Conservation (phyloP, 2,329 filamentous ascomycete genomes). For the Emmonsiellopsis sp. region DNA sequence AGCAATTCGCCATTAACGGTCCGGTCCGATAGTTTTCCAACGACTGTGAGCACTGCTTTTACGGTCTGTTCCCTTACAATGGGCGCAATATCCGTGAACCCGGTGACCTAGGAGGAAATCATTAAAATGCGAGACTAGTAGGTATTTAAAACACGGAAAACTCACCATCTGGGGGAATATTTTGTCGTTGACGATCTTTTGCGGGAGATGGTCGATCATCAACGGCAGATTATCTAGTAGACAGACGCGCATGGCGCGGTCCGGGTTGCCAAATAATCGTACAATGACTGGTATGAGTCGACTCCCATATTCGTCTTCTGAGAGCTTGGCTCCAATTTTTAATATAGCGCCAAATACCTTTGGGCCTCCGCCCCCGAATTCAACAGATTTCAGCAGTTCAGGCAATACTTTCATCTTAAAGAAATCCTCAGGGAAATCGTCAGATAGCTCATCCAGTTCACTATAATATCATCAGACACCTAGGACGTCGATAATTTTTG, state of each 20-base stretch:
- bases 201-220: conserved; percentile 84
- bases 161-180: conserved; percentile 87
- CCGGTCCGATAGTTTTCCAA: conserved; percentile 82
- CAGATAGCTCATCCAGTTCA: conserved; percentile 75
- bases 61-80: conserved; percentile 92
- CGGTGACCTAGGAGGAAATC: conserved; percentile 57
- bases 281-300: conserved; percentile 80
- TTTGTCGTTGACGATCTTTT: conserved; percentile 88
- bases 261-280: conserved; percentile 79
- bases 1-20: conserved; percentile 89
- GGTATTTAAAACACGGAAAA: conserved; percentile 1
- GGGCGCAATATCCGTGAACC: conserved; percentile 85
- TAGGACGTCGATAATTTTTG: background rate
- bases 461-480: conserved; percentile 20
- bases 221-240: conserved; percentile 77
- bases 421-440: conserved; percentile 95
- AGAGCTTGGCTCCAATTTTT: conserved; percentile 81
- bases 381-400: conserved; percentile 95
- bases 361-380: conserved; percentile 90
- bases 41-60: conserved; percentile 81
- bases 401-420: conserved; percentile 96
- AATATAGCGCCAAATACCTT: conserved; percentile 83
- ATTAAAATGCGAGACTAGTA: conserved; percentile 21
- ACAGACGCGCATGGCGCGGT: conserved; percentile 84
- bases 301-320: conserved; percentile 79